These are phyloP conservation scores for Grigorovia jiainica DNA, from an alignment of 805 yeast genomes.

Conservation along the genomic window DNA sequence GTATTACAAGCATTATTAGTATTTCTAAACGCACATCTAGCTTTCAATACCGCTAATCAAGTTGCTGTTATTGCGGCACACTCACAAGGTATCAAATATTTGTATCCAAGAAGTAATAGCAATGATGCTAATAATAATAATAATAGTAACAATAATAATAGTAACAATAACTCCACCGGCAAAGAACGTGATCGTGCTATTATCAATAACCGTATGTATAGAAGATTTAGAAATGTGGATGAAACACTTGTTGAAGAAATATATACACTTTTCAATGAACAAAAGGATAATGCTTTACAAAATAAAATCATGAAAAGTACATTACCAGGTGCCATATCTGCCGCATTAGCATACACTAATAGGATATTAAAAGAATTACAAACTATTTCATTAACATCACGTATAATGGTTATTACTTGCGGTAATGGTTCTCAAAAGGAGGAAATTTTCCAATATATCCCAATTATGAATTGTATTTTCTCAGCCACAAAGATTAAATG, in stretches of 20 bases:
- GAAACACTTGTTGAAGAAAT: slow-evolving; percentile 58
- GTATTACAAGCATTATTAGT: slow-evolving; percentile 61
- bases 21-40: slow-evolving; percentile 76
- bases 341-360: slow-evolving; percentile 74
- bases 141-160: background rate
- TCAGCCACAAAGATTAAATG: slow-evolving; percentile 90
- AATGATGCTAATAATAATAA: slow-evolving; percentile 6
- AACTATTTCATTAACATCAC: slow-evolving; percentile 43
- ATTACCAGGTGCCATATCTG: slow-evolving; percentile 69
- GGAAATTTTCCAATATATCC: slow-evolving; percentile 72
- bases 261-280: slow-evolving; percentile 35
- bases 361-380: slow-evolving; percentile 45
- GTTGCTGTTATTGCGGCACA: slow-evolving; percentile 77
- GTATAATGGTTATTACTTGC: slow-evolving; percentile 45
- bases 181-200: slow-evolving; percentile 17
- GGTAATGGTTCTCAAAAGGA: slow-evolving; percentile 38
- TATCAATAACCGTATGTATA: slow-evolving; percentile 59
- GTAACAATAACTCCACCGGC: background rate
- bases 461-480: slow-evolving; percentile 91
- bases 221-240: slow-evolving; percentile 75
- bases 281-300: slow-evolving; percentile 23
- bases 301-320: slow-evolving; percentile 32
- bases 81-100: slow-evolving; percentile 53
- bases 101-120: slow-evolving; percentile 47
- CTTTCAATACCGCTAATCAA: slow-evolving; percentile 73